Evolutionary conservation across 2,329 filamentous ascomycete genomes (phyloP).

Genomic region (Cercospora sesami): DNA sequence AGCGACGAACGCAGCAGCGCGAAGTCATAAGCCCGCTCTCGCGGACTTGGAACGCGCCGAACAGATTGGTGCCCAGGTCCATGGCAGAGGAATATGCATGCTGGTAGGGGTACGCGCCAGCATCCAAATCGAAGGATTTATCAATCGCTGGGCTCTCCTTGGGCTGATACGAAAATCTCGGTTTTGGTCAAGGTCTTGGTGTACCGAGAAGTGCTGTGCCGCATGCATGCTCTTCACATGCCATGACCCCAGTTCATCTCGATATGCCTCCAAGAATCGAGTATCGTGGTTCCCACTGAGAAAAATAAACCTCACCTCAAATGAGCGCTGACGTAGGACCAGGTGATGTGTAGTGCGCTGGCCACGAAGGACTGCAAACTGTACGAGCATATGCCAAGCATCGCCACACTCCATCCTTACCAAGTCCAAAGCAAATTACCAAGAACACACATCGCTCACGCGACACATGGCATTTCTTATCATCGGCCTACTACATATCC

Average conservation of each 20-base stretch:
- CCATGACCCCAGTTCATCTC: not conserved
- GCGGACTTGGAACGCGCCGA: not conserved
- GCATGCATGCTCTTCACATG: not conserved
- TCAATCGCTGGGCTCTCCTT: not conserved
- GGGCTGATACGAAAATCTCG: not conserved
- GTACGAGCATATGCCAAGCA: not conserved
- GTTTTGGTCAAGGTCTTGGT: not conserved
- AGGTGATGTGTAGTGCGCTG: not conserved
- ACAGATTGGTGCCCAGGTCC: not conserved
- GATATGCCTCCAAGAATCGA: not conserved
- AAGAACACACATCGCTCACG: not conserved
- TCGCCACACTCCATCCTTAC: not conserved
- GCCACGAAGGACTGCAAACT: not conserved
- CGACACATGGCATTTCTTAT: conserved; percentile 5
- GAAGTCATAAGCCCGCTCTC: not conserved
- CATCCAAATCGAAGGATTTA: not conserved
- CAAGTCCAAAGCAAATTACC: not conserved
- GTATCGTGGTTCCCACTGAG: not conserved
- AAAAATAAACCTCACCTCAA: not conserved
- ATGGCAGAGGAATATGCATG: not conserved
- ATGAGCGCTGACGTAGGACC: not conserved
- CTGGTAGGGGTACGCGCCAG: not conserved
- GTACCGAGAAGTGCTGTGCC: not conserved
- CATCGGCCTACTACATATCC: not conserved
- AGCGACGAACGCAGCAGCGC: not conserved